Base-by-base conservation (phyloP, 306 rosid genomes). In the Castanea mollissima region DNA sequence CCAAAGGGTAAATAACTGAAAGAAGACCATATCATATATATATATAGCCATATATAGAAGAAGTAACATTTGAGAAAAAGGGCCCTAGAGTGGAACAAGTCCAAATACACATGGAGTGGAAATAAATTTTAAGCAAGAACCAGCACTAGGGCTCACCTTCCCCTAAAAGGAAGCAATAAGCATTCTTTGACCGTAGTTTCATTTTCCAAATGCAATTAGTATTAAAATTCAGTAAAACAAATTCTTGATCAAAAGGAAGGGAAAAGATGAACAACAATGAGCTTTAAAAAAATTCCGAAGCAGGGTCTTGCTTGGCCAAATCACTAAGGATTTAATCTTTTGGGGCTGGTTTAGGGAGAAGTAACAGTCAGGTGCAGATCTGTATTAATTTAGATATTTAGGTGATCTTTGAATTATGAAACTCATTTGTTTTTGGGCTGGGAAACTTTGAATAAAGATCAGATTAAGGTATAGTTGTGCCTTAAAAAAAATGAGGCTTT, bases 1-100 rank as follows among this genome's bases (percentile, higher is more conserved):
- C 99, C 99, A 76, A 95, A 95, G 25, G 99, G 99, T 79, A 95
- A 86, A 86, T 93, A 95, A 46, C 99, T 95, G 84, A 56, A 77
- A 85, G 73, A 74, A 80, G 69, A 69, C 71, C 38, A 73, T n/a
- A 55, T 19, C 54, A 71, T 68, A 64, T 11, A 2, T 7, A 2
- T 7, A 41, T 20, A 77, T 70, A 38, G 27, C 27, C 65, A 12
- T 49, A 49, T 49, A 12, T 49, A 10, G 5, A 67, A 67, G 35
- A 34, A 18, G 15, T 4, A 16, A 67, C 44, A 32, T 67, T 67
- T 67, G 6, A 35, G n/a, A 15, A 41, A 8, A 8, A 8, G 12
- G 46, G 46, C 46, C 12, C 46, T 11, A 0, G 46, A 2, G 35
- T 19, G 35, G 27, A 67, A 11, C 38, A 19, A 35, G 15, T 67